These are phyloP conservation scores for Coleophoma crateriformis DNA, from an alignment of 2,329 filamentous ascomycete species.

Conservation along the genomic window DNA sequence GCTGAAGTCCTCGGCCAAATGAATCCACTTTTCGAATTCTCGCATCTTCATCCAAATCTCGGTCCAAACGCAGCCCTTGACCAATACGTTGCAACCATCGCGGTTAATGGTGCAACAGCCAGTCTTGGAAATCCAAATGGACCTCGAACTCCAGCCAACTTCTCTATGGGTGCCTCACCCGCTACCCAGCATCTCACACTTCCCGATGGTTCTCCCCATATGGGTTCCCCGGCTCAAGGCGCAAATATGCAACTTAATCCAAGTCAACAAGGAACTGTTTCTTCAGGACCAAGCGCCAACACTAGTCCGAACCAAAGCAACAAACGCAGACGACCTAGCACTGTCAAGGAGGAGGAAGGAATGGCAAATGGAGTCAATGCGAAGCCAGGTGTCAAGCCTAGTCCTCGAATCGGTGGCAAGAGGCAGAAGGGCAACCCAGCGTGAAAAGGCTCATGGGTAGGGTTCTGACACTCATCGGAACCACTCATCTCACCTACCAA, in stretches of 20 bases:
- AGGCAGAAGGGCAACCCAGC: slow-evolving; percentile 27
- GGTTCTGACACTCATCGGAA: neutral
- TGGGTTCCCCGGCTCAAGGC: slow-evolving; percentile 50
- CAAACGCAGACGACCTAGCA: slow-evolving; percentile 32
- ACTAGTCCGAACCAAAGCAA: slow-evolving; percentile 38
- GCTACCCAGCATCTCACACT: slow-evolving; percentile 54
- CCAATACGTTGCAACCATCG: slow-evolving; percentile 49
- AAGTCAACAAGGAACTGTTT: slow-evolving; percentile 63
- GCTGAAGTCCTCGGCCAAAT: slow-evolving; percentile 63
- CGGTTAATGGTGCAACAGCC: slow-evolving; percentile 13
- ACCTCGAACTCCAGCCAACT: slow-evolving; percentile 30
- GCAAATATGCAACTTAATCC: slow-evolving; percentile 62
- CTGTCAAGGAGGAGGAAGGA: slow-evolving; percentile 29
- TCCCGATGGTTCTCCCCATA: slow-evolving; percentile 53
- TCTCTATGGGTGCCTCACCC: slow-evolving; percentile 54
- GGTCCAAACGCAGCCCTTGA: slow-evolving; percentile 54
- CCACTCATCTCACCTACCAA: neutral
- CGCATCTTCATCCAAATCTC: slow-evolving; percentile 46
- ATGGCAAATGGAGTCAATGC: slow-evolving; percentile 23
- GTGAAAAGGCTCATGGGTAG: slow-evolving; percentile 5
- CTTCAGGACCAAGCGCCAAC: slow-evolving; percentile 61
- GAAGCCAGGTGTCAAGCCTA: slow-evolving; percentile 30
- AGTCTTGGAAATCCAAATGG: slow-evolving; percentile 12
- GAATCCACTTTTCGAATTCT: slow-evolving; percentile 57
- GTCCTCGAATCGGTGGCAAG: slow-evolving; percentile 31